phyloP scores from a whole-genome alignment of 352 stramenopile genomes.

The Pythium periplocum region DNA sequence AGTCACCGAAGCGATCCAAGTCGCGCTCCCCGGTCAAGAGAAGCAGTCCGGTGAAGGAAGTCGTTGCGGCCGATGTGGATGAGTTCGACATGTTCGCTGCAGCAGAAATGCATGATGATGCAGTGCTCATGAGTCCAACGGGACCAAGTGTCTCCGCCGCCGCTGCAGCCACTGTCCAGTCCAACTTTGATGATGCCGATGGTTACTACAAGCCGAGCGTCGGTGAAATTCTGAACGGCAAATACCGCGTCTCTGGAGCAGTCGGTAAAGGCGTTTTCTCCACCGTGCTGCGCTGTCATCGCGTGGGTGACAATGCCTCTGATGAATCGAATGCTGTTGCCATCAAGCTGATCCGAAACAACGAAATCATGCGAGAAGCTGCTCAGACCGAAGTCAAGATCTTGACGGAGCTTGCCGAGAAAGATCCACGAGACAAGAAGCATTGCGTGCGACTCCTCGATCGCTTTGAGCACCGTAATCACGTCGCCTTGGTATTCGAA shows the following conservation, averaged over 20 bases:
- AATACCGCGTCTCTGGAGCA: slow-evolving; percentile 92
- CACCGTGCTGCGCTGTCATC: slow-evolving; percentile 94
- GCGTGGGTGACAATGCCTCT: slow-evolving; percentile 1
- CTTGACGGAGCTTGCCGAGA: slow-evolving; percentile 64
- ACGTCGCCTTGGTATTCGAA: slow-evolving; percentile 97
- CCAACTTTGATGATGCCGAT: slow-evolving; percentile 96
- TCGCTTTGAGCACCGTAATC: slow-evolving; percentile 90
- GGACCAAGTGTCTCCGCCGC: slow-evolving; percentile 18
- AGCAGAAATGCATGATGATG: slow-evolving; percentile 53
- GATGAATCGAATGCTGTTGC: slow-evolving; percentile 37
- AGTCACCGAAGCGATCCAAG: slow-evolving; percentile 2
- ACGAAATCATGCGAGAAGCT: slow-evolving; percentile 97
- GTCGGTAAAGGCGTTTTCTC: slow-evolving; percentile 98
- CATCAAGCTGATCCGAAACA: slow-evolving; percentile 93
- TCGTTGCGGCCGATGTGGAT: slow-evolving; percentile 29
- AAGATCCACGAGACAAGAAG: slow-evolving; percentile 74
- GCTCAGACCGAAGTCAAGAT: slow-evolving; percentile 83
- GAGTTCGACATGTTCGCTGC: slow-evolving; percentile 89
- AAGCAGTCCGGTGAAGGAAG: slow-evolving; percentile 2
- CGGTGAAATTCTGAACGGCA: slow-evolving; percentile 89
- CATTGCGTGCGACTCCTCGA: slow-evolving; percentile 84
- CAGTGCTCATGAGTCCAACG: slow-evolving; percentile 9
- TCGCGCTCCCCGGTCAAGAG: slow-evolving; percentile 12
- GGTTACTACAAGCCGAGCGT: slow-evolving; percentile 97
- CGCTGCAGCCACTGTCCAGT: slow-evolving; percentile 43